phyloP scores from a whole-genome alignment of 2,329 filamentous ascomycete species.

The Fusarium denticulatum region DNA sequence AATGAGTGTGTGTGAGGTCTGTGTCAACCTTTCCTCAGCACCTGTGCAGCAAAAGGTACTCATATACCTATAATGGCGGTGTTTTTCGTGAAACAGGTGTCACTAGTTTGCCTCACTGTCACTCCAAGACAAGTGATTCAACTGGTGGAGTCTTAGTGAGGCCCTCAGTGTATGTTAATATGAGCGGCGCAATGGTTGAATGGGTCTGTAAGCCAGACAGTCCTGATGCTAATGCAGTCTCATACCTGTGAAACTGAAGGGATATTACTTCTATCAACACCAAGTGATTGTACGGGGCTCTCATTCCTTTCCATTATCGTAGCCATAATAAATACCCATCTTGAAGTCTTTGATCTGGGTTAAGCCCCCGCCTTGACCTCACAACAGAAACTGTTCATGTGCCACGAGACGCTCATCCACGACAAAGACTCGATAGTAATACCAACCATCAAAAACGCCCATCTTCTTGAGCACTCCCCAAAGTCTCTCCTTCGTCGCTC shows the following conservation, averaged over 20 bases:
- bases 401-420: rapidly evolving
- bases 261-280: too few relatives aligned
- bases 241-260: too few relatives aligned
- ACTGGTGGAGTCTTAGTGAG: background rate
- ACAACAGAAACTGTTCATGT: background rate
- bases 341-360: too few relatives aligned
- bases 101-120: rapidly evolving
- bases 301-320: too few relatives aligned
- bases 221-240: too few relatives aligned
- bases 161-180: background rate
- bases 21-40: rapidly evolving
- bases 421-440: background rate
- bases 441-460: background rate
- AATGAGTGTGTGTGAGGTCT: background rate
- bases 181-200: background rate
- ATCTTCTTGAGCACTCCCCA: background rate
- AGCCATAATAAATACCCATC: too few relatives aligned
- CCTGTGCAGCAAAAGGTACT: background rate
- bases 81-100: background rate
- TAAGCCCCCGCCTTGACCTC: rapidly evolving
- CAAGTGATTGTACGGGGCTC: too few relatives aligned
- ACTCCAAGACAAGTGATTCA: background rate
- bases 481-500: background rate
- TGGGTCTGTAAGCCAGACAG: too few relatives aligned
- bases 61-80: background rate